A percentile compares a stretch with the other conserved stretches of the same genome.
Evolutionary conservation across 2,329 filamentous ascomycete genomes (phyloP).

Genomic region (Albophoma yamanashiensis): DNA sequence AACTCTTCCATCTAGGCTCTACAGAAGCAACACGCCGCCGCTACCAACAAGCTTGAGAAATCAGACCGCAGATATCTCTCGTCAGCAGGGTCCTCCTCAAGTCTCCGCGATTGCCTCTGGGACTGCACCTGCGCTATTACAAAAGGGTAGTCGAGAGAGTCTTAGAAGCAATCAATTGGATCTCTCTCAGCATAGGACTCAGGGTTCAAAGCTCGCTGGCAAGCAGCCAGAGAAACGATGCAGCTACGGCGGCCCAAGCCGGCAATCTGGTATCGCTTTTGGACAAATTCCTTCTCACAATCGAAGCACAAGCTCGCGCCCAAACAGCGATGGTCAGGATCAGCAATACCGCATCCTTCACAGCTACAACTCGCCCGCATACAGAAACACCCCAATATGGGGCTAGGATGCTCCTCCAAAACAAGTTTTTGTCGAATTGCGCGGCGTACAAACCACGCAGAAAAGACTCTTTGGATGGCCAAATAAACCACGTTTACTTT

Average conservation of each 20-base stretch:
- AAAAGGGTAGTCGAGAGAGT: not conserved
- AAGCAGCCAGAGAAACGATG: constrained; percentile 1
- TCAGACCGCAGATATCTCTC: constrained; percentile 18
- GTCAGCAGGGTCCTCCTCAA: constrained; percentile 6
- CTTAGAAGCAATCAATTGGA: not conserved
- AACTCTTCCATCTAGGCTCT: constrained; percentile 4
- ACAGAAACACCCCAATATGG: constrained; percentile 45
- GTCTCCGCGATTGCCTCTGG: not conserved
- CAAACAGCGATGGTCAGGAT: constrained; percentile 3
- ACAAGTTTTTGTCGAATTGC: not conserved
- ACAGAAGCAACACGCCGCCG: constrained; percentile 21
- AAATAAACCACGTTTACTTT: not conserved
- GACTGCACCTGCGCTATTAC: not conserved
- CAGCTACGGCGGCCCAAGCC: constrained; percentile 1
- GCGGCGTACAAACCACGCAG: not conserved
- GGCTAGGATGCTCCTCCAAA: constrained; percentile 18
- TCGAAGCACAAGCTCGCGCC: constrained; percentile 22
- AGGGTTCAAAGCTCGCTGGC: not conserved
- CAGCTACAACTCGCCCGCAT: constrained; percentile 49
- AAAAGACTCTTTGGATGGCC: not conserved
- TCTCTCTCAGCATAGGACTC: not conserved
- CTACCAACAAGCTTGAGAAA: constrained; percentile 33
- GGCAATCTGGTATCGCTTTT: constrained; percentile 20
- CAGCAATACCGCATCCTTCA: constrained; percentile 41
- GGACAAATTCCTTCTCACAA: constrained; percentile 22